These are phyloP conservation scores for Aspergillus sojae DNA, from an alignment of 2,329 filamentous ascomycete species.

Conservation along the genomic window DNA sequence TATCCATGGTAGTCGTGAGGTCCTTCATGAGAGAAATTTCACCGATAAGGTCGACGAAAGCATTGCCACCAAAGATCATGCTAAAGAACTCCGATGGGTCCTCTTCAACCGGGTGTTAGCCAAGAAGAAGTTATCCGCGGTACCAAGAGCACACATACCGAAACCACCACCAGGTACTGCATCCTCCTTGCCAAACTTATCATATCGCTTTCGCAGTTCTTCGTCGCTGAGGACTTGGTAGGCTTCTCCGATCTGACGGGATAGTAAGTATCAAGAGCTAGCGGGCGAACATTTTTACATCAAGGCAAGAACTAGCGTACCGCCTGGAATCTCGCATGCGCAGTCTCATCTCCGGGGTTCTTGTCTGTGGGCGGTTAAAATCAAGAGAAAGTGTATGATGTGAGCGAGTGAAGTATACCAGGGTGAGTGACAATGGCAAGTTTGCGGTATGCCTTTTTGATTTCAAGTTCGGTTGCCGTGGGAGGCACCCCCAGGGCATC, in stretches of 20 bases:
- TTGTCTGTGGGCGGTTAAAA: conserved; percentile 66
- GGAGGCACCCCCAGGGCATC: conserved; percentile 83
- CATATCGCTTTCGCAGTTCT: conserved; percentile 87
- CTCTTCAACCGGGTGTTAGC: conserved; percentile 48
- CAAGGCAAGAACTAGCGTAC: conserved; percentile 51
- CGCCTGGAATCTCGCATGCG: conserved; percentile 90
- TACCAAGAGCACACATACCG: conserved; percentile 51
- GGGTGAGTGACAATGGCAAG: conserved; percentile 92
- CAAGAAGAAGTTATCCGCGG: neutral
- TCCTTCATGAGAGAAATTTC: conserved; percentile 99
- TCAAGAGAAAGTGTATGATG: neutral
- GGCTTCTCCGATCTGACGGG: conserved; percentile 64
- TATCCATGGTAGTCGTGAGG: conserved; percentile 96
- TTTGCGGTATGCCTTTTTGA: conserved; percentile 96
- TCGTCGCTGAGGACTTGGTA: conserved; percentile 81
- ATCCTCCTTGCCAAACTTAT: conserved; percentile 95
- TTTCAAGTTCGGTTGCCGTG: conserved; percentile 85
- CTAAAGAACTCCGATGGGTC: conserved; percentile 98
- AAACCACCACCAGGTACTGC: conserved; percentile 91
- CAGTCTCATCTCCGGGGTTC: conserved; percentile 93
- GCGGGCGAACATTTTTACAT: neutral
- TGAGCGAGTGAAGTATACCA: conserved; percentile 52
- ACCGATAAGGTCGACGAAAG: conserved; percentile 94
- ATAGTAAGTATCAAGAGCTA: conserved; percentile 2
- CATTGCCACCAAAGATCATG: conserved; percentile 96